phyloP scores from a whole-genome alignment of 2,329 filamentous ascomycete genomes.

The Penicillium crustosum region DNA sequence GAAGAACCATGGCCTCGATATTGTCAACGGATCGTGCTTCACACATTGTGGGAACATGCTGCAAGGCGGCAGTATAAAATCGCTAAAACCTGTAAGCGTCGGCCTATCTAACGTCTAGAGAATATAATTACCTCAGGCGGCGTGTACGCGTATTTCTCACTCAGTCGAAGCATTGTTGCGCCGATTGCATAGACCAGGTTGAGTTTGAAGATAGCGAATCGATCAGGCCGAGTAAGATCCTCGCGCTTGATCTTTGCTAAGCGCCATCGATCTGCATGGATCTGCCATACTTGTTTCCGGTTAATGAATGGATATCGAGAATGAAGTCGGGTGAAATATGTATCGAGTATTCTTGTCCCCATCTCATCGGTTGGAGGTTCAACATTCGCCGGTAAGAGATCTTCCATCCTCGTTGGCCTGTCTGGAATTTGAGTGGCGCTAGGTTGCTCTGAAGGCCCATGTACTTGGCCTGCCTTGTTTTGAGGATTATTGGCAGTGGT shows the following conservation, averaged over 20 bases:
- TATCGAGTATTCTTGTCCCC: slow-evolving; percentile 46
- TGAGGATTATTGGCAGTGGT: slow-evolving; percentile 20
- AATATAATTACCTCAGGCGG: slow-evolving; percentile 40
- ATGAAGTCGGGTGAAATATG: slow-evolving; percentile 50
- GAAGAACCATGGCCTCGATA: slow-evolving; percentile 53
- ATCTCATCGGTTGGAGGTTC: slow-evolving; percentile 50
- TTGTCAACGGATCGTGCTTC: slow-evolving; percentile 53
- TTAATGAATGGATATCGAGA: slow-evolving; percentile 53
- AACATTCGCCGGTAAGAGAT: slow-evolving; percentile 43
- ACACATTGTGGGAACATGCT: slow-evolving; percentile 50
- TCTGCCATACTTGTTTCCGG: slow-evolving; percentile 45
- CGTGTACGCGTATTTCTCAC: slow-evolving; percentile 48
- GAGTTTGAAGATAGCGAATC: slow-evolving; percentile 53
- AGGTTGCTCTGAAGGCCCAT: slow-evolving; percentile 19
- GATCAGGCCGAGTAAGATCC: slow-evolving; percentile 35
- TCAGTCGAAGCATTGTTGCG: slow-evolving; percentile 50
- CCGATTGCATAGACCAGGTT: slow-evolving; percentile 56
- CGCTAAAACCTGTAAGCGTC: slow-evolving; percentile 34
- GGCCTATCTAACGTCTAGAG: too few species aligned
- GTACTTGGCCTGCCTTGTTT: not conserved
- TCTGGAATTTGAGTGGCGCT: slow-evolving; percentile 24
- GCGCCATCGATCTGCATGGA: slow-evolving; percentile 45
- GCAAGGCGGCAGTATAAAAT: slow-evolving; percentile 52
- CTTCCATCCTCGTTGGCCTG: slow-evolving; percentile 33
- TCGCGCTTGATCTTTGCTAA: slow-evolving; percentile 39